These are phyloP conservation scores for Malassezia sp. DNA, from an alignment of 1,284 basidiomycete species.

Conservation along the genomic window DNA sequence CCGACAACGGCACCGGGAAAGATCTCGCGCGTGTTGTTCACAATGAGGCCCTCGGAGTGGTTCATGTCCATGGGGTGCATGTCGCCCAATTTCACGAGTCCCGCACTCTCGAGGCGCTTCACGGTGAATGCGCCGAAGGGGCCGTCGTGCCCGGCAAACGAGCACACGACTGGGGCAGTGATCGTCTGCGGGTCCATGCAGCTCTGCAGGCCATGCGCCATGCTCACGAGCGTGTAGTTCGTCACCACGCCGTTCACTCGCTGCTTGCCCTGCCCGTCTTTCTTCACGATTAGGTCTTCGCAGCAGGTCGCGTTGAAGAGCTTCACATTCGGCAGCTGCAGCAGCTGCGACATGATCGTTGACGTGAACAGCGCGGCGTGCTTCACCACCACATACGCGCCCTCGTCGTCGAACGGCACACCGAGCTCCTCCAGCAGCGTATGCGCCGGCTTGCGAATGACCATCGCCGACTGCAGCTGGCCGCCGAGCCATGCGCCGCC, in stretches of 20 bases:
- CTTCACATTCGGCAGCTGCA: conserved; percentile 58
- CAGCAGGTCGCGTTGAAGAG: conserved; percentile 48
- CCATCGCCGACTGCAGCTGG: conserved; percentile 74
- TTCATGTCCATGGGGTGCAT: conserved; percentile 54
- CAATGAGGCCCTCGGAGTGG: conserved; percentile 38
- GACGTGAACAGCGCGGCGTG: conserved; percentile 56
- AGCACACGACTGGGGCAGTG: conserved; percentile 54
- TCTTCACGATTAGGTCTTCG: conserved; percentile 44
- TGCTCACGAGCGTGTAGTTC: conserved; percentile 66
- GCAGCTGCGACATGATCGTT: conserved; percentile 63
- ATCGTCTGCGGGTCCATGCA: conserved; percentile 72
- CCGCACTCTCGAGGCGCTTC: conserved; percentile 66
- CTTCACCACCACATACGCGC: conserved; percentile 50
- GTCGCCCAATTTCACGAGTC: conserved; percentile 65
- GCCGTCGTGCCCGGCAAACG: conserved; percentile 61
- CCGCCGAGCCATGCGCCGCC: conserved; percentile 51
- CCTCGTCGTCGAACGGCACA: conserved; percentile 71
- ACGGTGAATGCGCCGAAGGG: conserved; percentile 77
- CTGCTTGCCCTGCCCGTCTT: conserved; percentile 47
- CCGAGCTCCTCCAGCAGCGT: conserved; percentile 62
- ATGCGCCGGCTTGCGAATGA: conserved; percentile 68
- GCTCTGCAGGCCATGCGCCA: conserved; percentile 58
- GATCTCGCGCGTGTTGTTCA: conserved; percentile 62
- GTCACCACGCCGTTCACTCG: conserved; percentile 72
- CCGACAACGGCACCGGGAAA: conserved; percentile 60